Percentiles rank a stretch among this genome's conserved stretches.
Evolutionary conservation across 768 basidiomycete species (phyloP).

Genomic region (Lentinula sp.): DNA sequence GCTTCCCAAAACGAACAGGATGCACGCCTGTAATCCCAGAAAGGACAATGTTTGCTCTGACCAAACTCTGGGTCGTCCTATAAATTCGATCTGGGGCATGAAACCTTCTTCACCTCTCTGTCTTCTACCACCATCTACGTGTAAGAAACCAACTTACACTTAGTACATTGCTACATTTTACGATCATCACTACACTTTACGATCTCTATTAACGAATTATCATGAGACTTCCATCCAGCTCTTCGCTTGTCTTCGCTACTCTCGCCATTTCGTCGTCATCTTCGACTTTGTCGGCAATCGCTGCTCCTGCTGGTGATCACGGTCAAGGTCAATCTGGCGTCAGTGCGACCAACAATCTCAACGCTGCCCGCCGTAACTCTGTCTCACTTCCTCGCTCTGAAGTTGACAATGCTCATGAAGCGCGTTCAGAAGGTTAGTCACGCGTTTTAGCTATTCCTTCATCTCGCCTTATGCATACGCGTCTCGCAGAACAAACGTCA

Average conservation of each 20-base stretch:
- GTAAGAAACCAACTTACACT: background rate
- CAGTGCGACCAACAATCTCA: constrained; percentile 2
- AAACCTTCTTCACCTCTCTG: background rate
- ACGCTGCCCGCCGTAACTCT: constrained; percentile 5
- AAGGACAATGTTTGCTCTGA: background rate
- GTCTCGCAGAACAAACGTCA: background rate
- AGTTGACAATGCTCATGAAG: background rate
- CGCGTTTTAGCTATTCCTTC: background rate
- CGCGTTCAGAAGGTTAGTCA: constrained; percentile 1
- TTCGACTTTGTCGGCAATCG: constrained; percentile 23
- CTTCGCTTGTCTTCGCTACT: constrained; percentile 40
- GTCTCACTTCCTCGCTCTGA: constrained; percentile 1
- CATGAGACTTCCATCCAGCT: constrained; percentile 44
- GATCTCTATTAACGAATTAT: constrained; percentile 13
- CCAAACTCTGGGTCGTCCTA: background rate
- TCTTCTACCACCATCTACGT: constrained; percentile 2
- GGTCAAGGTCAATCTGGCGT: constrained; percentile 13
- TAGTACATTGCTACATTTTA: background rate
- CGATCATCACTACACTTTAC: constrained; percentile 5
- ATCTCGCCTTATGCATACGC: background rate
- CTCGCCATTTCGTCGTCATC: constrained; percentile 48
- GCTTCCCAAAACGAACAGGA: background rate
- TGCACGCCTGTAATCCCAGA: too few species aligned
- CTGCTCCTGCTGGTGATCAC: constrained; percentile 32
- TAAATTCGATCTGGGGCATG: background rate